Percentiles rank a stretch among this genome's conserved stretches.
phyloP scores from a whole-genome alignment of 2,329 filamentous ascomycete genomes.

The Knoxdaviesia proteae region DNA sequence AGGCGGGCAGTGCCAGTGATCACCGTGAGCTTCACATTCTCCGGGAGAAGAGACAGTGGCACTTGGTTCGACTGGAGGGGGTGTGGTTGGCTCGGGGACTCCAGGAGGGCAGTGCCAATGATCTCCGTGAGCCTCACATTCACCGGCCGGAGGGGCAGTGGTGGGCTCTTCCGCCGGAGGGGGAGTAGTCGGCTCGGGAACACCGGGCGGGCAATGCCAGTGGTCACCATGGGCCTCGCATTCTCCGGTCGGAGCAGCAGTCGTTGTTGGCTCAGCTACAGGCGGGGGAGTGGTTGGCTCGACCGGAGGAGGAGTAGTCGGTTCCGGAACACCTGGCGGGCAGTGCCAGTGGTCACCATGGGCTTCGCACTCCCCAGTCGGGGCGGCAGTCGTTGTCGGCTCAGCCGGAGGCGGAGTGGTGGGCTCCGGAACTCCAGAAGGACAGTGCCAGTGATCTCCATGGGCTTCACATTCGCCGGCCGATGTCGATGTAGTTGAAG shows the following conservation, averaged over 20 bases:
- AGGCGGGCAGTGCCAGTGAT: constrained; percentile 6
- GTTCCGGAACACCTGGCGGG: constrained; percentile 5
- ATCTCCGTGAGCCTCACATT: constrained; percentile 4
- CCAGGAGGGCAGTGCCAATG: constrained; percentile 7
- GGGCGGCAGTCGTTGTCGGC: not conserved
- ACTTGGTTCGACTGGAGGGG: no score
- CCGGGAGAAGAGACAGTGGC: not conserved
- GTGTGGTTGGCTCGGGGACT: constrained; percentile 2
- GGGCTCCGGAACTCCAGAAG: constrained; percentile 5
- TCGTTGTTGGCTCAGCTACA: no score
- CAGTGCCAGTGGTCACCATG: constrained; percentile 6
- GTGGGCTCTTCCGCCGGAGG: not conserved
- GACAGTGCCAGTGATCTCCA: constrained; percentile 6
- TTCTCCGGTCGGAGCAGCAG: no score
- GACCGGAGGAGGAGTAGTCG: constrained; percentile 1
- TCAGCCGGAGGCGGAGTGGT: constrained; percentile 1
- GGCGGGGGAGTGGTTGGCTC: no score
- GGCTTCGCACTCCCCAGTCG: constrained; percentile 3
- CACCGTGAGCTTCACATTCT: constrained; percentile 4
- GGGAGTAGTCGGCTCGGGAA: constrained; percentile 2
- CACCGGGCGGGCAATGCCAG: constrained; percentile 6
- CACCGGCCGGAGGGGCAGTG: not conserved
- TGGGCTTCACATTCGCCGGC: constrained; percentile 5
- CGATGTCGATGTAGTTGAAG: not conserved
- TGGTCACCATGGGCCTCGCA: constrained; percentile 4